Base-by-base conservation (phyloP, 345 rosid species). In the Sonneratia caseolaris region DNA sequence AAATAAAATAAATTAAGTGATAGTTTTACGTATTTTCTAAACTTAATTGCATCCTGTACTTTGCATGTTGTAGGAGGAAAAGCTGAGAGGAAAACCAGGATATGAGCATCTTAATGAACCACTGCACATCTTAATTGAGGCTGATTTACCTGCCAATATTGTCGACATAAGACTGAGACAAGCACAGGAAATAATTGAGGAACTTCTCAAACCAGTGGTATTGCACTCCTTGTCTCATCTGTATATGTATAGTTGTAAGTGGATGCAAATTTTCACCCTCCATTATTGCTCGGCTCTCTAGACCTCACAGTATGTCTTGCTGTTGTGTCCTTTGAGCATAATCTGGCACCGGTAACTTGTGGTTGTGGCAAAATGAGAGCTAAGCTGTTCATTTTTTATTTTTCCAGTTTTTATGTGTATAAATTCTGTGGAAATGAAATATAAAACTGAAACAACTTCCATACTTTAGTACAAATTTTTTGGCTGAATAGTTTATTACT, bases 201-300 rank as follows among this genome's bases (percentile, higher is more conserved):
- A 75, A 56, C 83, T 94, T 70, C 97, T 93, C 70, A 91, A 89
- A 71, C 98, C 97, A 68, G 96, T 93, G 97, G 98, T 91, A 79
- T 62, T 80, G 32, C 62, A 69, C 36, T 66, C 42, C 37, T 71
- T 45, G 66, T 76, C 72, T 80, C 71, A 57, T 69, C 19, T 49
- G 7, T 18, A 15, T 7, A 14, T 48, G 3, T 47, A 53, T 18
- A 21, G 22, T 5, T 57, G 35, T n/a, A 8, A 53, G 57, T 19
- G 7, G 57, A 53, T 57, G 35, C 32, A 57, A n/a, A 0, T 57
- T 5, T 9, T 57, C 21, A 0, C 64, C 15, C 59, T 22, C 18
- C 21, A 18, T 9, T 2, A 47, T 7, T 57, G 59, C 35, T 57
- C 12, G 5, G 22, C 22, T 21, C 35, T 57, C 32, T 22, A 10